Evolutionary conservation across 306 rosid genomes (phyloP).

Genomic region (Pueraria montana): DNA sequence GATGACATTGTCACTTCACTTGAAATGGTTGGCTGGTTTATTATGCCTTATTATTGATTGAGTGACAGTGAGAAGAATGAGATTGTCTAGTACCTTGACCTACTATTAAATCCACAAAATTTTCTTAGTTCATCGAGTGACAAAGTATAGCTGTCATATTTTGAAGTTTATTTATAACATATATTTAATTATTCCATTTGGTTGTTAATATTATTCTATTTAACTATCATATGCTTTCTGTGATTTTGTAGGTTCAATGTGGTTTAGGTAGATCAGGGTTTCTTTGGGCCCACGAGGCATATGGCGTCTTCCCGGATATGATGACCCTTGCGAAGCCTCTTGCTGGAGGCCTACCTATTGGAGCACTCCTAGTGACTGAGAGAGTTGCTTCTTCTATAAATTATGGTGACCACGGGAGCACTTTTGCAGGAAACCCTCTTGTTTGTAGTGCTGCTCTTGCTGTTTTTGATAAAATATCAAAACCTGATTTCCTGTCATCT

Average conservation of each 20-base stretch:
- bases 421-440: slow-evolving; percentile 87
- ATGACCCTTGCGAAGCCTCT: slow-evolving; percentile 98
- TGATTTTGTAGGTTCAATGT: slow-evolving; percentile 78
- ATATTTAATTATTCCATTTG: slow-evolving; percentile 1
- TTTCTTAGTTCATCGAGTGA: neutral
- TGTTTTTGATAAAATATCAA: slow-evolving; percentile 76
- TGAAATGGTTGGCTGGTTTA: slow-evolving; percentile 3
- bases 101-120: neutral
- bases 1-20: slow-evolving; percentile 12
- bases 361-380: slow-evolving; percentile 83
- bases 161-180: neutral
- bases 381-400: slow-evolving; percentile 77
- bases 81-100: neutral
- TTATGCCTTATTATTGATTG: neutral
- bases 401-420: slow-evolving; percentile 93
- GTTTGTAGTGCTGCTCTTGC: slow-evolving; percentile 81
- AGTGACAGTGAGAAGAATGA: neutral
- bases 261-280: slow-evolving; percentile 90
- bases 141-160: neutral
- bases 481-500: slow-evolving; percentile 65
- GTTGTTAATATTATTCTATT: neutral
- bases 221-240: neutral
- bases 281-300: slow-evolving; percentile 92
- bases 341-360: slow-evolving; percentile 96
- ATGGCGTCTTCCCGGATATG: slow-evolving; percentile 80